Percentiles rank a stretch among this genome's conserved stretches.
Evolutionary conservation across 805 yeast species (phyloP).

Genomic region (Ogataea glucozyma): DNA sequence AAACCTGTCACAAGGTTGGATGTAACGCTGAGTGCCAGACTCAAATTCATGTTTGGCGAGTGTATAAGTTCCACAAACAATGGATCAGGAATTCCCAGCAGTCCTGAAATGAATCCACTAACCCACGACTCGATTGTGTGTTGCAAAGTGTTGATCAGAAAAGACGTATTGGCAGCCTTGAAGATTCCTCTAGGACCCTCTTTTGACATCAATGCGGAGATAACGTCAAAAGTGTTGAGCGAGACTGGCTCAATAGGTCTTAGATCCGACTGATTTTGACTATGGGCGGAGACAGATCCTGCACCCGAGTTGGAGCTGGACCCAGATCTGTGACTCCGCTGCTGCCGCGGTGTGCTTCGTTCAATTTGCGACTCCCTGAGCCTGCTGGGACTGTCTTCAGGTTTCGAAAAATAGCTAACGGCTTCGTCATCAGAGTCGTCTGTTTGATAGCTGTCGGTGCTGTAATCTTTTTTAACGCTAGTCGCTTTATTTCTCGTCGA

Average conservation of each 20-base stretch:
- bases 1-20: conserved; percentile 76
- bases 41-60: conserved; percentile 70
- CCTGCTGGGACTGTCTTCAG: conserved; percentile 25
- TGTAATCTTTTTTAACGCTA: conserved; percentile 4
- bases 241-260: conserved; percentile 51
- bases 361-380: conserved; percentile 34
- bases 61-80: conserved; percentile 79
- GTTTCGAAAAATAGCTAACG: conserved; percentile 26
- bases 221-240: conserved; percentile 64
- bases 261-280: not conserved
- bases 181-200: conserved; percentile 74
- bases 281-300: not conserved
- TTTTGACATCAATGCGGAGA: conserved; percentile 60
- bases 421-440: conserved; percentile 39
- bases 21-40: conserved; percentile 65
- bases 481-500: not conserved
- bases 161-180: conserved; percentile 77
- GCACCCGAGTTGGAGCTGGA: not conserved
- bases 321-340: not conserved
- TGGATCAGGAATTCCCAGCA: conserved; percentile 84
- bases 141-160: conserved; percentile 70
- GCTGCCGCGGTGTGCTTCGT: conserved; percentile 22
- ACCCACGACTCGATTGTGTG: conserved; percentile 88
- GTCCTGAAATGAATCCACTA: conserved; percentile 81
- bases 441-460: conserved; percentile 33